These are phyloP conservation scores for Chalciporus piperatus DNA, from an alignment of 768 basidiomycete species.

Conservation along the genomic window DNA sequence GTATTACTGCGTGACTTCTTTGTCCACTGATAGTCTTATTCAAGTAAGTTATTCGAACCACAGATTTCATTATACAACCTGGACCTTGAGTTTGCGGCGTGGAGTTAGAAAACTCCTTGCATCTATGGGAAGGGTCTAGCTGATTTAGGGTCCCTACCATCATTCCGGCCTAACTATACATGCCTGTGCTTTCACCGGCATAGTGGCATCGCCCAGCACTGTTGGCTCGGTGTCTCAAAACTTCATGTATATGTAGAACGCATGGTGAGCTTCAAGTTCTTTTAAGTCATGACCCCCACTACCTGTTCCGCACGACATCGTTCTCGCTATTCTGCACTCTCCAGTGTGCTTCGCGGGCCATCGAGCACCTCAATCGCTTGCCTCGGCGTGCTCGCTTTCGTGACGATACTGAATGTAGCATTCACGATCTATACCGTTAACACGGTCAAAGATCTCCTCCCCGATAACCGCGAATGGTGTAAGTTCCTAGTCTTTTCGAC, in stretches of 20 bases:
- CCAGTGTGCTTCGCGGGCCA: not conserved
- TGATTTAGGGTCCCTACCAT: not conserved
- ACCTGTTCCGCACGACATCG: not conserved
- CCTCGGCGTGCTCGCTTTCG: constrained; percentile 16
- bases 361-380: constrained; percentile 6
- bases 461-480: constrained; percentile 24
- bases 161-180: not conserved
- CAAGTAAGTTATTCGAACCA: too few relatives aligned
- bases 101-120: not conserved
- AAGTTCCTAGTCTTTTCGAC: not conserved
- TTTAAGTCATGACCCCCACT: constrained; percentile 5
- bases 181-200: not conserved
- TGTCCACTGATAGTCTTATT: too few relatives aligned
- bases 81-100: not conserved
- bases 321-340: not conserved
- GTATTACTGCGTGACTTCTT: too few relatives aligned
- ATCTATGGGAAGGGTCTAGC: not conserved
- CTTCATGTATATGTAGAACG: constrained; percentile 3
- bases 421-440: constrained; percentile 19
- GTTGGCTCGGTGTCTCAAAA: not conserved
- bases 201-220: not conserved
- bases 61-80: not conserved
- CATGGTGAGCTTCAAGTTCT: not conserved
- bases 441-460: constrained; percentile 12
- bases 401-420: constrained; percentile 24